These are phyloP conservation scores for Ganoderma sinense DNA, from an alignment of 1,284 basidiomycete species.

Conservation along the genomic window DNA sequence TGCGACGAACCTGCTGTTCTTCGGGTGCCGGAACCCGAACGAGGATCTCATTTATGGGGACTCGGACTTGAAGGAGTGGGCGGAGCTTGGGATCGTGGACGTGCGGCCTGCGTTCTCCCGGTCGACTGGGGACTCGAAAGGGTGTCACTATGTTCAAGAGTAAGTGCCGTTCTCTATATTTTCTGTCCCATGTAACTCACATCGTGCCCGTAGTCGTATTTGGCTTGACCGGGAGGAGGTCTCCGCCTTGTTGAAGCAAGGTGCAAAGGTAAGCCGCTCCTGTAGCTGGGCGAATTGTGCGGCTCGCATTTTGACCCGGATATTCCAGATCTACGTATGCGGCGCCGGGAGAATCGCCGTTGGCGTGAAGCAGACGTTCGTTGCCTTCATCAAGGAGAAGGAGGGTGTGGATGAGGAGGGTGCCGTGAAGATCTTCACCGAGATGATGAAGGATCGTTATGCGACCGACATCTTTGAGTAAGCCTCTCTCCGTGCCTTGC, in stretches of 20 bases:
- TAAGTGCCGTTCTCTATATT: slow-evolving; percentile 34
- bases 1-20: slow-evolving; percentile 54
- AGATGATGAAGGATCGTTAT: slow-evolving; percentile 45
- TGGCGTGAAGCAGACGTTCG: slow-evolving; percentile 44
- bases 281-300: too few species aligned
- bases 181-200: neutral
- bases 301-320: too few species aligned
- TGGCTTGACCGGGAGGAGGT: slow-evolving; percentile 51
- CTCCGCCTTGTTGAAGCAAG: slow-evolving; percentile 39
- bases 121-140: slow-evolving; percentile 42
- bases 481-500: too few species aligned
- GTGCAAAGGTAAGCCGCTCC: slow-evolving; percentile 57
- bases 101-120: slow-evolving; percentile 57
- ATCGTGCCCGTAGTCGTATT: slow-evolving; percentile 45
- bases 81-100: slow-evolving; percentile 52
- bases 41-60: slow-evolving; percentile 54
- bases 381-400: slow-evolving; percentile 42
- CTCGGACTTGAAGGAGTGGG: slow-evolving; percentile 52
- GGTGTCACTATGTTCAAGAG: slow-evolving; percentile 58
- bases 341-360: slow-evolving; percentile 47
- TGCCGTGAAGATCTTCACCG: slow-evolving; percentile 35
- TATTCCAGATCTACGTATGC: slow-evolving; percentile 52
- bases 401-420: slow-evolving; percentile 32
- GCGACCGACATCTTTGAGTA: slow-evolving; percentile 52
- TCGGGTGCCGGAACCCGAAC: slow-evolving; percentile 52